These are phyloP conservation scores for Zygnema circumcarinatum DNA, from an alignment of 139 green algal species.

Conservation along the genomic window DNA sequence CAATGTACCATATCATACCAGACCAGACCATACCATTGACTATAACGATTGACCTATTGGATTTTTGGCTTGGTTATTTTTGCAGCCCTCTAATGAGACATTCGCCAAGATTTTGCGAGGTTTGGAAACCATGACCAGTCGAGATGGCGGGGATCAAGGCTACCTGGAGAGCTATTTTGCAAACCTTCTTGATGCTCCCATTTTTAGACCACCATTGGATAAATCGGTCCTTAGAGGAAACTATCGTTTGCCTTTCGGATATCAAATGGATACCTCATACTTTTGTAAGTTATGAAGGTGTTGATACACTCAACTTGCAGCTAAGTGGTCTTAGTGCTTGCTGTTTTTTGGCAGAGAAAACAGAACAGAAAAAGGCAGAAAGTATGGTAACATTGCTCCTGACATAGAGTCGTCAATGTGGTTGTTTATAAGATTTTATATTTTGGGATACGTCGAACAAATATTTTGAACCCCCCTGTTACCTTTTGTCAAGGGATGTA, in stretches of 20 bases:
- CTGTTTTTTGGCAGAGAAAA: neutral
- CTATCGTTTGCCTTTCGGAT: slow-evolving; percentile 47
- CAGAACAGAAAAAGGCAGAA: neutral
- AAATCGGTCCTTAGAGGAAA: slow-evolving; percentile 11
- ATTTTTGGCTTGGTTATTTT: slow-evolving; percentile 6
- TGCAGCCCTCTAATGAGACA: slow-evolving; percentile 51
- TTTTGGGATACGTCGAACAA: too few species aligned
- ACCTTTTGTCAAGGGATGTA: too few species aligned
- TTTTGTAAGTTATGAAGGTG: slow-evolving; percentile 59
- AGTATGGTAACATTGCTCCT: neutral
- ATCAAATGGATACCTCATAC: slow-evolving; percentile 54
- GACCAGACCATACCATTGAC: neutral
- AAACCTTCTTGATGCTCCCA: slow-evolving; percentile 25
- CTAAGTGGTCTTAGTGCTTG: neutral
- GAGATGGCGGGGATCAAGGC: slow-evolving; percentile 54
- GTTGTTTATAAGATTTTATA: too few species aligned
- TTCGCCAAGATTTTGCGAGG: slow-evolving; percentile 50
- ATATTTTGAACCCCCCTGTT: too few species aligned
- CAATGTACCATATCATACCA: neutral
- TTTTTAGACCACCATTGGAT: slow-evolving; percentile 21
- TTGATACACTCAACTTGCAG: neutral
- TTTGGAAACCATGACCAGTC: neutral
- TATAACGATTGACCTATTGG: neutral
- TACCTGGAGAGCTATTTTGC: slow-evolving; percentile 43
- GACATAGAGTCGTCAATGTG: too few species aligned